Evolutionary conservation across 352 stramenopile species (phyloP), one percentile per base, ranked within the genome.

Genomic region (Phytophthora litchii): DNA sequence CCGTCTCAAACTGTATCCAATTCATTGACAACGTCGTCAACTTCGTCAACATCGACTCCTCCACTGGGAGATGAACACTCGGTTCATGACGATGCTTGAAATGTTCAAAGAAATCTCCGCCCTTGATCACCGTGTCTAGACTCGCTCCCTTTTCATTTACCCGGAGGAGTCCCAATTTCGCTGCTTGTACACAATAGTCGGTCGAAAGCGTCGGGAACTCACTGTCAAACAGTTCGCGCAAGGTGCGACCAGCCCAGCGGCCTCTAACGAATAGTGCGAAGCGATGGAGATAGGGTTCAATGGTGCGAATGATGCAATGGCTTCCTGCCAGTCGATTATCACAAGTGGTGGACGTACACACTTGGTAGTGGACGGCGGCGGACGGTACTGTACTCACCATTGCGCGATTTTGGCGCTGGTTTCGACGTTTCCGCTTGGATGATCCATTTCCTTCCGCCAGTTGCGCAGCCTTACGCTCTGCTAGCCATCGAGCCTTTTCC

Each of bases 61-160:
- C 31, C 31, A 53, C 40, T 12, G 68, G 42, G 20, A 72, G 34
- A 58, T 86, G 78, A 3, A 98, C 86, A 27, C 75, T 80, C 16
- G 96, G 94, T 72, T 99, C 96, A 66, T 98, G 94, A 25, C 94
- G 90, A 85, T 98, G 94, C 31, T 96, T 83, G 14, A 80, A 73
- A 67, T 99, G 94, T 16, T 77, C 80, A 5, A 99, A 61, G 35
- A 96, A 80, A 64, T 99, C 94, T 16, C 76, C 78, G 23, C 83
- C 80, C 49, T 89, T 76, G 43, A 98, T 70, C 16, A 72, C 59
- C 42, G 95, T 89, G 32, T 83, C 63, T 6, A 75, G 53, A 52
- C 58, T 27, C 3, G 82, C 74, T 13, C 69, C 62, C 8, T 76
- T 60, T 32, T 80, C 80, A 38, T 96, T 97, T 16, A 99, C 78